These are phyloP conservation scores for Brassica cretica DNA, from an alignment of 345 rosid species.

Conservation along the genomic window DNA sequence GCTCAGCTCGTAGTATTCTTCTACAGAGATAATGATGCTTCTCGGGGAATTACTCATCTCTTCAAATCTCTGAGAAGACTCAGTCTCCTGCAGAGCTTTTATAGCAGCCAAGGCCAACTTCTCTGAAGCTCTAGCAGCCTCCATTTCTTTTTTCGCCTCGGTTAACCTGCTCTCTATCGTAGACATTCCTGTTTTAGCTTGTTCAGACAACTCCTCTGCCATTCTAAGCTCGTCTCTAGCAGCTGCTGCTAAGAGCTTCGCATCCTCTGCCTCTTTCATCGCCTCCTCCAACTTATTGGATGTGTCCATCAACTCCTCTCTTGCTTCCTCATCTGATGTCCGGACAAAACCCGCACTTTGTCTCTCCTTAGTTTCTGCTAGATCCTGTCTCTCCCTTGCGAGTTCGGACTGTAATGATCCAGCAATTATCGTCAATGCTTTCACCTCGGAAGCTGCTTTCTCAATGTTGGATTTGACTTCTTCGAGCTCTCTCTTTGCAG, in stretches of 20 bases:
- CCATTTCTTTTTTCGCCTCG: conserved; percentile 79
- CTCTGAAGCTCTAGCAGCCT: conserved; percentile 87
- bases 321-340: conserved; percentile 51
- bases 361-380: conserved; percentile 51
- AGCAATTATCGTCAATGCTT: conserved; percentile 65
- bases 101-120: conserved; percentile 81
- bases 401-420: conserved; percentile 66
- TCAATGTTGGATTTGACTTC: conserved; percentile 75
- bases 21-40: conserved; percentile 70
- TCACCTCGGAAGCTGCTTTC: conserved; percentile 76
- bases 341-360: conserved; percentile 47
- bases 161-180: conserved; percentile 62
- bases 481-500: conserved; percentile 70
- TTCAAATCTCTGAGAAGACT: conserved; percentile 46
- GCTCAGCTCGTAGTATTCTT: conserved; percentile 87
- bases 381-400: conserved; percentile 1
- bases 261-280: conserved; percentile 75
- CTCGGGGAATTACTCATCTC: conserved; percentile 38
- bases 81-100: conserved; percentile 85
- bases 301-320: not conserved
- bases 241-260: conserved; percentile 55
- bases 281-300: conserved; percentile 73
- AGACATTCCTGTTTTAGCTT: conserved; percentile 72
- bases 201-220: conserved; percentile 72
- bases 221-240: conserved; percentile 74